phyloP scores from a whole-genome alignment of 2,329 filamentous ascomycete genomes.

The Aureobasidium uvarum region DNA sequence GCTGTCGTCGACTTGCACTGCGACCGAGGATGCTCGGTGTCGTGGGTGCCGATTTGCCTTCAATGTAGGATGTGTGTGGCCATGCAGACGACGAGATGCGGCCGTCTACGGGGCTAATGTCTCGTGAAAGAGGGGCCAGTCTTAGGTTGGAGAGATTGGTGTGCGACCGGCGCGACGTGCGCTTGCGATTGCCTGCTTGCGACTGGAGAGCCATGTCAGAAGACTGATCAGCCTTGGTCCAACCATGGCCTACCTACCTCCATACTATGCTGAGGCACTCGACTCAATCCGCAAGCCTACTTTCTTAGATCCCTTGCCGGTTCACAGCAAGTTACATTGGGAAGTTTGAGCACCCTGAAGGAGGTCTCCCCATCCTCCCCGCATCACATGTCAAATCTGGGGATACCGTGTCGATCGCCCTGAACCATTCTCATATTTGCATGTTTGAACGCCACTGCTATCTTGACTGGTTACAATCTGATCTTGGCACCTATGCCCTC shows the following conservation, averaged over 20 bases:
- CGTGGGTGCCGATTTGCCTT: constrained; percentile 49
- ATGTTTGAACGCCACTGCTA: neutral
- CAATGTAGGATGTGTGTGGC: constrained; percentile 47
- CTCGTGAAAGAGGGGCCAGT: constrained; percentile 57
- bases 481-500: constrained; percentile 50
- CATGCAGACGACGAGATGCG: neutral
- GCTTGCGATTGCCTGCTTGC: constrained; percentile 26
- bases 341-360: neutral
- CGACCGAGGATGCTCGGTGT: constrained; percentile 51
- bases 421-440: neutral
- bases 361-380: neutral
- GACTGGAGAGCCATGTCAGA: constrained; percentile 10
- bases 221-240: neutral
- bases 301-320: neutral
- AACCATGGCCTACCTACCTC: neutral
- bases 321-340: neutral
- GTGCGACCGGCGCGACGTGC: constrained; percentile 52
- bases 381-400: constrained; percentile 21
- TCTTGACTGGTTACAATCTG: constrained; percentile 38
- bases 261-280: neutral
- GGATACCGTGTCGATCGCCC: constrained; percentile 5
- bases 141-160: constrained; percentile 60
- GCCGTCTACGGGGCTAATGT: constrained; percentile 33
- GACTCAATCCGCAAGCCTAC: no score
- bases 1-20: constrained; percentile 41